Percentiles rank a stretch among this genome's conserved stretches.
These are phyloP conservation scores for Viridothelium virens DNA, from an alignment of 495 filamentous ascomycete genomes.

Conservation along the genomic window DNA sequence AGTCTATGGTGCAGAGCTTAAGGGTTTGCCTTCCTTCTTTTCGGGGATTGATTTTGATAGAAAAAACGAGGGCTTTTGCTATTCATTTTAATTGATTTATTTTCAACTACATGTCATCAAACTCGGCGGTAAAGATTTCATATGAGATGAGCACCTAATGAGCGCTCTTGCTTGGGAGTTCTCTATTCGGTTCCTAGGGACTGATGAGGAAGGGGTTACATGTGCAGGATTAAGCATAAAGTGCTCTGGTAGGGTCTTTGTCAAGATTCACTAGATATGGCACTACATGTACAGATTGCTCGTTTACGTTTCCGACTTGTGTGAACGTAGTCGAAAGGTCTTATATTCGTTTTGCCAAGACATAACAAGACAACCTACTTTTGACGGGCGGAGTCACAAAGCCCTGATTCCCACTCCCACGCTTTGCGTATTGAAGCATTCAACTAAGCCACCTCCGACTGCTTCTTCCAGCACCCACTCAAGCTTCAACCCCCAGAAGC, in stretches of 20 bases:
- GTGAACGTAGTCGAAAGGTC: too few species aligned
- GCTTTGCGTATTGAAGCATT: constrained; percentile 77
- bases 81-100: constrained; percentile 4
- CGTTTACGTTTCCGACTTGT: too few species aligned
- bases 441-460: constrained; percentile 68
- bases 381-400: constrained; percentile 5
- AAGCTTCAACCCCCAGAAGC: constrained; percentile 67
- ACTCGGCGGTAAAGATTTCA: not conserved
- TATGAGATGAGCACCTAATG: not conserved
- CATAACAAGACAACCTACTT: too few species aligned
- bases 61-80: not conserved
- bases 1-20: not conserved
- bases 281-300: too few species aligned
- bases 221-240: too few species aligned
- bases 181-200: too few species aligned
- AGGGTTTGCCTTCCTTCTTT: not conserved
- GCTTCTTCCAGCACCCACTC: constrained; percentile 73
- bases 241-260: too few species aligned
- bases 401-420: constrained; percentile 65
- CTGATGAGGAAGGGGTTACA: too few species aligned
- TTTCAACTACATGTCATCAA: not conserved
- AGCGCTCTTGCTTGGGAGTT: not conserved
- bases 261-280: too few species aligned
- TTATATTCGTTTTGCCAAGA: too few species aligned
- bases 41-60: not conserved